Base-by-base conservation (phyloP, 495 filamentous ascomycete genomes). In the Penicillium cinerascens region DNA sequence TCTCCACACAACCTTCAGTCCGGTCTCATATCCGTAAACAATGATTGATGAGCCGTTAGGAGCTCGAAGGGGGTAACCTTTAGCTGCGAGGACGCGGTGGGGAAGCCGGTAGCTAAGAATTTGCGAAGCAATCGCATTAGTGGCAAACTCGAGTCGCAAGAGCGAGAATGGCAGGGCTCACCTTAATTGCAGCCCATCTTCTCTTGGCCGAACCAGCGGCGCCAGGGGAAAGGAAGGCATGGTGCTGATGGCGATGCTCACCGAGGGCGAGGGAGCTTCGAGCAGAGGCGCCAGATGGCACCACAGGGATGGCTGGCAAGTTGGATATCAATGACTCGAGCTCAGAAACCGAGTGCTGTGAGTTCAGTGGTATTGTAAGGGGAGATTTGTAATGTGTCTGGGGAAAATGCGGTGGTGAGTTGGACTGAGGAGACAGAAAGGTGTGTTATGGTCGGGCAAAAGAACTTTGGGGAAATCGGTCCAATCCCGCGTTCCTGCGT, bases 41-140 rank as follows among this genome's bases (percentile, higher is more conserved):
- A 95, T 79, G 62, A 96, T 80, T 2, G 84, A 87, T 8, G 91
- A 92, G 58, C 89, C 91, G 66, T 95, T 93, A 6, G 88, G 85
- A 6, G 90, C 82, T 47, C 76, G 77, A 21, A 90, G 68, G 6
- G 91, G 91, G 64, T 95, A 95, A 46, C 81, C 77, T 64, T 86
- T 82, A 27, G 87, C 82, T 36, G 83, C 72, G 69, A 91, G 78
- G 47, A 91, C 76, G 59, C 89, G 87, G 64, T 87, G 82, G 42
- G 82, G 76, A 17, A 93, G 77, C 47, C 87, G 78, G 63, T 95
- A 95, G 69, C 88, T 93, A 55, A 54, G 59, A 37, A 41, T 49
- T 47, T 55, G 49, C 39, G 29, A 26, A 39, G 27, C 35, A 36
- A 45, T n/a, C 45, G 44, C 15, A 21, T 58, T 40, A 45, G 55